Percentiles rank a stretch among this genome's conserved stretches.
Evolutionary conservation across 83 land plant genomes (phyloP).

Genomic region (Thuja plicata): DNA sequence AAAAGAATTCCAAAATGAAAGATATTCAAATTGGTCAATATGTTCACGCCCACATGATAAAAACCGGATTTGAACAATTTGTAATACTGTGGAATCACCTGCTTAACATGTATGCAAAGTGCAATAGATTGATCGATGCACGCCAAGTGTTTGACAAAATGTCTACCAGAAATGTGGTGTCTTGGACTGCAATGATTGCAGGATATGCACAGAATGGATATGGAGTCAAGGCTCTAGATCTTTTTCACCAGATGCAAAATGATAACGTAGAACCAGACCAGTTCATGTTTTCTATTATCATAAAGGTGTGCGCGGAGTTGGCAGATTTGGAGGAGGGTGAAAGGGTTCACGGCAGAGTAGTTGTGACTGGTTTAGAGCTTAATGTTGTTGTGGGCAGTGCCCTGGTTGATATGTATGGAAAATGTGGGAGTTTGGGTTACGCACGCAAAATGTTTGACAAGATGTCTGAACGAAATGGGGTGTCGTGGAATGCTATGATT

Average conservation of each 20-base stretch:
- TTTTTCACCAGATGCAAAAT: background rate
- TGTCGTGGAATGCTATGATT: constrained; percentile 9
- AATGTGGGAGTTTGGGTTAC: background rate
- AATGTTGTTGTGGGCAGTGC: constrained; percentile 10
- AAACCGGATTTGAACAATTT: background rate
- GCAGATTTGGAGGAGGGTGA: constrained; percentile 11
- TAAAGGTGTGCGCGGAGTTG: background rate
- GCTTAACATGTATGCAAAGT: constrained; percentile 18
- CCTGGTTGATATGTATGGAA: constrained; percentile 2
- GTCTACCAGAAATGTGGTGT: constrained; percentile 14
- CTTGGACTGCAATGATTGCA: constrained; percentile 18
- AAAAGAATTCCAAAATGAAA: background rate
- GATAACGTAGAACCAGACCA: background rate
- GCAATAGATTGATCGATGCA: background rate
- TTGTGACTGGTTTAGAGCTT: background rate
- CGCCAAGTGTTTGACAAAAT: constrained; percentile 19
- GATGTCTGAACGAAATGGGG: background rate
- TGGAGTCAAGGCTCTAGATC: background rate
- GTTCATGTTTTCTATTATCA: background rate
- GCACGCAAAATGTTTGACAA: constrained; percentile 3
- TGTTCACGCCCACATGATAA: background rate
- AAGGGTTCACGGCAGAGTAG: background rate
- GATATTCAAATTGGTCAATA: background rate
- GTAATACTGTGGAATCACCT: background rate
- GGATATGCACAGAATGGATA: constrained; percentile 3